phyloP scores from a whole-genome alignment of 164 flowering plant genomes.

The Litsea cubeba region DNA sequence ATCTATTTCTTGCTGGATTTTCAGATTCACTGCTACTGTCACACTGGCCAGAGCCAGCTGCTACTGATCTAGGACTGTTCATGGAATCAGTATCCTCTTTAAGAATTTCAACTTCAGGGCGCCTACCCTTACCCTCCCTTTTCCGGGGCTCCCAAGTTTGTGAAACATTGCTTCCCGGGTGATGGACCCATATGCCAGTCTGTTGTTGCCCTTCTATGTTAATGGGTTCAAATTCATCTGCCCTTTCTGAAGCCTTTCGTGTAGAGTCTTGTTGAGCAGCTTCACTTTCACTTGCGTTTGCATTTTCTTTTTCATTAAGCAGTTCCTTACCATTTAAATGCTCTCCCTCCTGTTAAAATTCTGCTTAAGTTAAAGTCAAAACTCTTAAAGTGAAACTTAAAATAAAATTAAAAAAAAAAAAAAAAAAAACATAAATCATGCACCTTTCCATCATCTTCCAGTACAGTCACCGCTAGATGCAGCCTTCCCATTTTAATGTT shows the following conservation, averaged over 20 bases:
- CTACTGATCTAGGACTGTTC: too few relatives aligned
- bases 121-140: conserved; percentile 38
- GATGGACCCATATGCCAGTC: conserved; percentile 82
- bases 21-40: conserved; percentile 49
- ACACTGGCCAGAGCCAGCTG: conserved; percentile 14
- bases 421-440: neutral
- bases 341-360: conserved; percentile 35
- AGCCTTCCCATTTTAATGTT: conserved; percentile 79
- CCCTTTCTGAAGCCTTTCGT: conserved; percentile 30
- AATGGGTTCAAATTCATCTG: conserved; percentile 69
- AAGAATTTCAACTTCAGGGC: conserved; percentile 30
- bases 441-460: conserved; percentile 54
- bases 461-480: conserved; percentile 73
- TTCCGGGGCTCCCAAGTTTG: conserved; percentile 86
- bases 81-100: conserved; percentile 18
- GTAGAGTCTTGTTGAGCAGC: conserved; percentile 24
- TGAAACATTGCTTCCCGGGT: conserved; percentile 70
- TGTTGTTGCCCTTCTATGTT: conserved; percentile 63
- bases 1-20: conserved; percentile 27
- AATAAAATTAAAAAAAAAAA: neutral
- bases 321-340: conserved; percentile 11
- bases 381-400: neutral
- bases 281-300: conserved; percentile 13
- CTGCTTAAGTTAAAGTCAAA: neutral
- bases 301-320: conserved; percentile 19